Conservation (phyloP, 257 asterid species). For the Misopates orontium region DNA sequence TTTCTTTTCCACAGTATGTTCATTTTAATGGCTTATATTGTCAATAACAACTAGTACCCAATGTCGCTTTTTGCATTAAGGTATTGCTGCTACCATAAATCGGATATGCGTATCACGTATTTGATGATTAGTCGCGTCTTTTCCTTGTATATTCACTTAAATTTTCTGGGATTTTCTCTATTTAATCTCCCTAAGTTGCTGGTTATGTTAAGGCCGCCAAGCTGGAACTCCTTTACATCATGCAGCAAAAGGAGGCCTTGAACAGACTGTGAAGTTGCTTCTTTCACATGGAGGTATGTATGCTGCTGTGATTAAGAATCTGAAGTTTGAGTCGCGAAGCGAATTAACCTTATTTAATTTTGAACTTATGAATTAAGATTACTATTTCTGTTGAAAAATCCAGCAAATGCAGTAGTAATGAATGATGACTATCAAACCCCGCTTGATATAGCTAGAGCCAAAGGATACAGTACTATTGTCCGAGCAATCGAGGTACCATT, state of each 20-base stretch:
- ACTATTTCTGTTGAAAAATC: slow-evolving; percentile 26
- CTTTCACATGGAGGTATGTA: slow-evolving; percentile 78
- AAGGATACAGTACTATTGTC: slow-evolving; percentile 78
- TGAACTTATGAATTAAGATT: slow-evolving; percentile 3
- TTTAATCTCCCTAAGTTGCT: slow-evolving; percentile 9
- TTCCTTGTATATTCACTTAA: not conserved
- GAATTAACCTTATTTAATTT: no score
- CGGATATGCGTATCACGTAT: no score
- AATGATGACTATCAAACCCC: slow-evolving; percentile 94
- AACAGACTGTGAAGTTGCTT: slow-evolving; percentile 84
- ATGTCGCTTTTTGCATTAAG: no score
- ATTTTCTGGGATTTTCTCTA: not conserved
- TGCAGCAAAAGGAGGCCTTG: slow-evolving; percentile 97
- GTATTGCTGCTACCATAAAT: no score
- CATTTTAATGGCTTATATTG: no score
- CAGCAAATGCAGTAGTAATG: slow-evolving; percentile 88
- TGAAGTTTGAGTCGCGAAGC: no score
- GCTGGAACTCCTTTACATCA: slow-evolving; percentile 97
- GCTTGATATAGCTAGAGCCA: slow-evolving; percentile 87
- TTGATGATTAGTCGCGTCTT: not conserved
- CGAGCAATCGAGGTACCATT: slow-evolving; percentile 81
- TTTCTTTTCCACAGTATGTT: no score
- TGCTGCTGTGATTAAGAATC: not conserved
- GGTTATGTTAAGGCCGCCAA: slow-evolving; percentile 57
- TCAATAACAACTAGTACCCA: no score